Evolutionary conservation across 1,284 basidiomycete species (phyloP).

Genomic region (Leccinum insigne): DNA sequence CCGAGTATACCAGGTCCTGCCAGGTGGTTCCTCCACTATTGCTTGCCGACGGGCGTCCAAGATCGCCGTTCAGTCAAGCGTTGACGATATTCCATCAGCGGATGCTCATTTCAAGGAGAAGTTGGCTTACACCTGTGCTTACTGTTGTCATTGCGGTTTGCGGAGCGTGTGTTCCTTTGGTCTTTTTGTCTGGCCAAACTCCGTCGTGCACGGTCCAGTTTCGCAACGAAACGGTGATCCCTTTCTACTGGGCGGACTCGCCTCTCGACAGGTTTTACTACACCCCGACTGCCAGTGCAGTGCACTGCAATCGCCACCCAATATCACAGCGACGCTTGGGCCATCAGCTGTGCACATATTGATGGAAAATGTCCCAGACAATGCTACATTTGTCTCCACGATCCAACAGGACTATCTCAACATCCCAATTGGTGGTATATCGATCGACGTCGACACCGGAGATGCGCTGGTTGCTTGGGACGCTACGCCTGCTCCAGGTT

Average conservation of each 20-base stretch:
- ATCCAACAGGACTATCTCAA: slow-evolving; percentile 50
- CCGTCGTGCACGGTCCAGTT: slow-evolving; percentile 50
- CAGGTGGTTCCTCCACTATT: slow-evolving; percentile 39
- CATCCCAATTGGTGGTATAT: slow-evolving; percentile 61
- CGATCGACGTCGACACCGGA: slow-evolving; percentile 48
- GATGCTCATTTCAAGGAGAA: slow-evolving; percentile 59
- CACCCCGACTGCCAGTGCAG: slow-evolving; percentile 17
- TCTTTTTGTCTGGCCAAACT: slow-evolving; percentile 55
- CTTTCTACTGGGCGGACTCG: slow-evolving; percentile 51
- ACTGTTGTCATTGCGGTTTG: slow-evolving; percentile 62
- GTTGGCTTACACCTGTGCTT: slow-evolving; percentile 68
- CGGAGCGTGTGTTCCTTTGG: slow-evolving; percentile 63
- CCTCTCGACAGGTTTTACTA: slow-evolving; percentile 32
- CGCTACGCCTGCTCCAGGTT: slow-evolving; percentile 49
- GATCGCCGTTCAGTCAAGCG: slow-evolving; percentile 57
- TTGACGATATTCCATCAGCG: slow-evolving; percentile 76
- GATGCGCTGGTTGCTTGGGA: slow-evolving; percentile 64
- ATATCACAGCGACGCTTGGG: slow-evolving; percentile 44
- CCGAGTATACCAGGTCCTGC: slow-evolving; percentile 37
- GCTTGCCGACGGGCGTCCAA: slow-evolving; percentile 50
- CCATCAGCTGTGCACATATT: slow-evolving; percentile 33
- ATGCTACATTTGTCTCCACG: slow-evolving; percentile 53
- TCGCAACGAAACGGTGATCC: slow-evolving; percentile 35
- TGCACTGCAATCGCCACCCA: slow-evolving; percentile 48
- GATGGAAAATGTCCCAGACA: slow-evolving; percentile 44